Evolutionary conservation across 768 basidiomycete species (phyloP).

Genomic region (Suillus luteus): DNA sequence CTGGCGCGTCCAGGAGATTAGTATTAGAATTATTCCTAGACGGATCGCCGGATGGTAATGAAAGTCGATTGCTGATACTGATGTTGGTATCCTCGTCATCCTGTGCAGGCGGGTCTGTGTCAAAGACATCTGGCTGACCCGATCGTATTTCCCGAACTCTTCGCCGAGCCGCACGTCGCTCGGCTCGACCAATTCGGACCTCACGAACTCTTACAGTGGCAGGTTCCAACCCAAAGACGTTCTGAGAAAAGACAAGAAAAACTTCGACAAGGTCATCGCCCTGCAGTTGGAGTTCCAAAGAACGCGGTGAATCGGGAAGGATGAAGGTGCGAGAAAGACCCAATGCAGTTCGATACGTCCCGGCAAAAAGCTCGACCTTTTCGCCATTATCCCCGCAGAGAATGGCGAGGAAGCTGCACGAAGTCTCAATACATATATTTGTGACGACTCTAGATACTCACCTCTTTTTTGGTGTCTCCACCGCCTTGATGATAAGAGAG

Average conservation of each 20-base stretch:
- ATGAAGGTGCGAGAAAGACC: slow-evolving; percentile 93
- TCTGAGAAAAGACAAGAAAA: slow-evolving; percentile 88
- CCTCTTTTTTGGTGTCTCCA: slow-evolving; percentile 91
- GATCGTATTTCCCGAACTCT: slow-evolving; percentile 68
- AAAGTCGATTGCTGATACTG: slow-evolving; percentile 63
- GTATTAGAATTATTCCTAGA: slow-evolving; percentile 28
- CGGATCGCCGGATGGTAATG: slow-evolving; percentile 41
- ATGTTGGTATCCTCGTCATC: slow-evolving; percentile 59
- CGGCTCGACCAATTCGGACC: slow-evolving; percentile 87
- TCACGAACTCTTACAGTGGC: slow-evolving; percentile 94
- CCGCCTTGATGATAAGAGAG: slow-evolving; percentile 79
- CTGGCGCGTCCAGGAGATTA: slow-evolving; percentile 27
- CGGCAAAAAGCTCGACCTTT: slow-evolving; percentile 92
- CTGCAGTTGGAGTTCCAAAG: slow-evolving; percentile 84
- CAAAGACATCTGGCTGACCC: slow-evolving; percentile 47
- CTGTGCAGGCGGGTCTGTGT: slow-evolving; percentile 44
- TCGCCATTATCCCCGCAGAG: slow-evolving; percentile 91
- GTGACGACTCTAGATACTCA: slow-evolving; percentile 29
- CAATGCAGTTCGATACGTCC: slow-evolving; percentile 86
- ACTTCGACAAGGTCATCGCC: slow-evolving; percentile 93
- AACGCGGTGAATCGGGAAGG: slow-evolving; percentile 85
- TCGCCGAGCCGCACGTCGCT: slow-evolving; percentile 81
- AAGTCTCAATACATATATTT: slow-evolving; percentile 13
- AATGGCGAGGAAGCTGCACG: slow-evolving; percentile 81
- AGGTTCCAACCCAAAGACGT: slow-evolving; percentile 90